These are phyloP conservation scores for Lactarius vividus DNA, from an alignment of 768 basidiomycete species.

Conservation along the genomic window DNA sequence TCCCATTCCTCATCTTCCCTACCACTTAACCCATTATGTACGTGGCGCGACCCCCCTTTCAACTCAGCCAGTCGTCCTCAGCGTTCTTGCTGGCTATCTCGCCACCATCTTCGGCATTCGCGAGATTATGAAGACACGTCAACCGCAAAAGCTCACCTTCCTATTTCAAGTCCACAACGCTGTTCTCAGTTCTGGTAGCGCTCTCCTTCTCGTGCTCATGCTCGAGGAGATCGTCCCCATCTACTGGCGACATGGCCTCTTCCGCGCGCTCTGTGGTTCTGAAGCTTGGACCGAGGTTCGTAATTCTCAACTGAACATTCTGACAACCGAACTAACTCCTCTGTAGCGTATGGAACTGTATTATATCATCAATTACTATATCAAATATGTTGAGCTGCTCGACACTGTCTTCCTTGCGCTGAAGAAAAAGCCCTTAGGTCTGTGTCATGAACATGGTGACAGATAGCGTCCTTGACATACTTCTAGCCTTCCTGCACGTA, in stretches of 20 bases:
- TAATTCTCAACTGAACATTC: constrained; percentile 28
- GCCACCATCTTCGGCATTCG: constrained; percentile 83
- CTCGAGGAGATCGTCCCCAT: constrained; percentile 88
- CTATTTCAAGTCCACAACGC: constrained; percentile 92
- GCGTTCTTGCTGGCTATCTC: constrained; percentile 76
- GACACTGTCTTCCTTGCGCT: constrained; percentile 97
- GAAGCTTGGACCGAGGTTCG: constrained; percentile 85
- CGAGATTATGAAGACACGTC: constrained; percentile 76
- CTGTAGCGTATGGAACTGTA: constrained; percentile 85
- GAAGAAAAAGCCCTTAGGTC: constrained; percentile 98
- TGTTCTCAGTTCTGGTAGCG: constrained; percentile 79
- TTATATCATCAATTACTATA: constrained; percentile 99
- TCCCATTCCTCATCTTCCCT: constrained; percentile 55
- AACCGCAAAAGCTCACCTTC: constrained; percentile 70
- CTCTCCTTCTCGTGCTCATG: constrained; percentile 84
- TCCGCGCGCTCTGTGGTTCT: constrained; percentile 73
- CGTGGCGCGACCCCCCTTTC: constrained; percentile 77
- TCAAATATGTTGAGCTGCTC: constrained; percentile 95
- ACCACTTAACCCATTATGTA: constrained; percentile 60
- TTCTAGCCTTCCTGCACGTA: constrained; percentile 90
- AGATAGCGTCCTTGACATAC: constrained; percentile 6
- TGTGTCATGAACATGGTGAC: constrained; percentile 31
- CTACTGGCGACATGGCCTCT: constrained; percentile 65
- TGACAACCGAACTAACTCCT: background rate
- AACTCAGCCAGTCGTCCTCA: constrained; percentile 65